Evolutionary conservation across 2,329 filamentous ascomycete genomes (phyloP).

Genomic region (Fusarium palustre): DNA sequence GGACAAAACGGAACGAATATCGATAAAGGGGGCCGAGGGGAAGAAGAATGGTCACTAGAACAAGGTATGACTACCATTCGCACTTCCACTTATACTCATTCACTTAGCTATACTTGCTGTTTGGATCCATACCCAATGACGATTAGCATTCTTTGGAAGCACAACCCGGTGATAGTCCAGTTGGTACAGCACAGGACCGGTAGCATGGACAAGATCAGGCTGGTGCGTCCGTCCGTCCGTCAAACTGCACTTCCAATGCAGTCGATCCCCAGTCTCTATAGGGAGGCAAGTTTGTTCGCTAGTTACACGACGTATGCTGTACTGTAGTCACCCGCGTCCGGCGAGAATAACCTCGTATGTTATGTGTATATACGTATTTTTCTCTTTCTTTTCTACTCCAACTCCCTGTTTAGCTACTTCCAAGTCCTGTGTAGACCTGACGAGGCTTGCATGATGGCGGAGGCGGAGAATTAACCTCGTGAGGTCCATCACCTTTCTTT

Average conservation of each 20-base stretch:
- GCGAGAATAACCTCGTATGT: constrained; percentile 55
- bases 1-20: constrained; percentile 17
- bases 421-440: constrained; percentile 10
- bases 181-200: constrained; percentile 40
- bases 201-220: constrained; percentile 44
- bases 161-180: constrained; percentile 36
- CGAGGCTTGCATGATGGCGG: constrained; percentile 25
- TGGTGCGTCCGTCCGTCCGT: constrained; percentile 36
- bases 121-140: not conserved
- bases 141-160: constrained; percentile 13
- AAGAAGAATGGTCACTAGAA: constrained; percentile 1
- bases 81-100: not conserved
- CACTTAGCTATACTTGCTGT: not conserved
- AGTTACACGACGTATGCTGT: constrained; percentile 43
- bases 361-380: constrained; percentile 42
- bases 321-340: constrained; percentile 50
- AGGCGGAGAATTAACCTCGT: constrained; percentile 19
- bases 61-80: not conserved
- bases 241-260: constrained; percentile 13
- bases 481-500: not conserved
- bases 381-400: not conserved
- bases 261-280: not conserved
- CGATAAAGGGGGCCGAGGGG: constrained; percentile 1
- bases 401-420: not conserved
- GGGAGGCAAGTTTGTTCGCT: constrained; percentile 18